Base-by-base conservation (phyloP, 1,284 basidiomycete genomes). In the Schizopora paradoxa region DNA sequence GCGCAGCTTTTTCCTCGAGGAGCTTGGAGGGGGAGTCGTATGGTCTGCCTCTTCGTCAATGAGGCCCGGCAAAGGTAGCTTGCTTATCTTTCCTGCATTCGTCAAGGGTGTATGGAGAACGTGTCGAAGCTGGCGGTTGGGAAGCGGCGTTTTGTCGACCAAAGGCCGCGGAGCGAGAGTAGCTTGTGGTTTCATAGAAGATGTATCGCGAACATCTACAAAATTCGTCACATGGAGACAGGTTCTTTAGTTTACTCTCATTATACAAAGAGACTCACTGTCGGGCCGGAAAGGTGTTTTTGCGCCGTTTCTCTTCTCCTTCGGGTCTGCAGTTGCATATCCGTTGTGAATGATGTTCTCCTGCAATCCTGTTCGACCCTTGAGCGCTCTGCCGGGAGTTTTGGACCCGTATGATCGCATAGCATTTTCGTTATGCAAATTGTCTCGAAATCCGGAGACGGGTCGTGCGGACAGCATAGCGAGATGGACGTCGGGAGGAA, bases 11-110 rank as follows among this genome's bases (percentile, higher is more conserved):
- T 72, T 78, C 39, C 85, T 66, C 16, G 73, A 70, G 5, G 82
- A 83, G 51, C 82, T 85, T 0, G 82, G 79, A 3, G 79, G 73
- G 8, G 73, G 66, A 5, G 69, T 58, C 18, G 68, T 61, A 27
- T 66, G 66, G 3, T 66, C 66, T 0, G 66, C 66, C 32, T 61
- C 54, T 31, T 45, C 46, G 28, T 44, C 53, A 53, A 35, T 49
- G 6, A 61, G 58, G 23, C 60, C 61, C 8, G 60, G 54, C 1
- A 61, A 56, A 7, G 58, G 47, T 10, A 64, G 61, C 41, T 69
- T 68, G n/a, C 46, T 61, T 23, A 54, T 56, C 63, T 58, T 67
- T 18, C 39, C 58, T 28, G 40, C 51, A 48, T 58, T 53, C 6
- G 60, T 57, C 3, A 58, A 57, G 5, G 64, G 66, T 2, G 57